Percentiles rank a stretch among this genome's conserved stretches.
Evolutionary conservation across 208 protist genomes (phyloP).

Genomic region (Acanthamoeba royreba): DNA sequence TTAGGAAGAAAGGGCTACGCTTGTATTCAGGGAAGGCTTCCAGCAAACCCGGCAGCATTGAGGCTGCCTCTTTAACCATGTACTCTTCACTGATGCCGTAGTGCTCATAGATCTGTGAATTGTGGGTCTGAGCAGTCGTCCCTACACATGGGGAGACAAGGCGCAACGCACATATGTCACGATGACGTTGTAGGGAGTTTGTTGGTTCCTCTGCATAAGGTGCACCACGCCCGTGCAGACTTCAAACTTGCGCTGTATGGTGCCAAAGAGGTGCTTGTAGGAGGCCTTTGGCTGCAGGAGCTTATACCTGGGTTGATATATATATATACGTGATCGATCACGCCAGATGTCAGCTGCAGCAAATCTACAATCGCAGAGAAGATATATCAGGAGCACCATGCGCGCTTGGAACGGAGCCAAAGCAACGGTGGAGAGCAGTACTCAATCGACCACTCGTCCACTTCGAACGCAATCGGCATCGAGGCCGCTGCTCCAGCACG

Average conservation of each 20-base stretch:
- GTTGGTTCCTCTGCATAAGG: background rate
- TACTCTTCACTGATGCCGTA: background rate
- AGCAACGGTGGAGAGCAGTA: background rate
- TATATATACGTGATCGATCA: too few species aligned
- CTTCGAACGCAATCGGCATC: background rate
- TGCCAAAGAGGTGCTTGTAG: background rate
- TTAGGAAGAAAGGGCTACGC: background rate
- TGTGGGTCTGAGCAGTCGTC: background rate
- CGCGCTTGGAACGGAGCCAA: background rate
- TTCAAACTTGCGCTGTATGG: background rate
- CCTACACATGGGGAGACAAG: background rate
- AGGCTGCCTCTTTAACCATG: background rate
- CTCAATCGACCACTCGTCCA: slow-evolving; percentile 1
- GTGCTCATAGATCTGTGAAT: background rate
- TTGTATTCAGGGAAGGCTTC: background rate
- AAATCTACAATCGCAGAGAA: too few species aligned
- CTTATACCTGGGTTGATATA: background rate
- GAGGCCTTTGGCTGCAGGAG: background rate
- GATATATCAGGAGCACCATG: background rate
- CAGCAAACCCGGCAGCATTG: background rate
- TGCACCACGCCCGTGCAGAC: background rate
- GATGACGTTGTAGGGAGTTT: background rate
- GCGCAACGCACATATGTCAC: background rate
- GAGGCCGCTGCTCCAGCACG: background rate
- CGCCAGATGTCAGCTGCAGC: too few species aligned